Conservation (phyloP, 2,329 filamentous ascomycete species). For the Zymoseptoria tritici region DNA sequence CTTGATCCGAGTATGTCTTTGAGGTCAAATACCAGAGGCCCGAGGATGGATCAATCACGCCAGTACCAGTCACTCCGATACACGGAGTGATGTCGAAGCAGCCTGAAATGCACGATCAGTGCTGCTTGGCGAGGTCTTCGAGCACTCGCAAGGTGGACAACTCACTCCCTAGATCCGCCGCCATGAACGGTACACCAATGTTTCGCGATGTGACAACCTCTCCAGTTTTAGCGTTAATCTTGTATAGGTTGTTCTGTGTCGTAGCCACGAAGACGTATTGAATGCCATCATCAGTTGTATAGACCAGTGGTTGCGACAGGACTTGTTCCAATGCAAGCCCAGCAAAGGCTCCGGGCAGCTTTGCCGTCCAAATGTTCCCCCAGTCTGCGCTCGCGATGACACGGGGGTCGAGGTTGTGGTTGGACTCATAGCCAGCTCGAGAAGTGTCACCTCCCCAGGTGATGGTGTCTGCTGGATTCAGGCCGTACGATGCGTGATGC, state of each 20-base stretch:
- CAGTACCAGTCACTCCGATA: constrained; percentile 6
- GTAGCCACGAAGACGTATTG: constrained; percentile 9
- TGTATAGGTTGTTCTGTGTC: constrained; percentile 9
- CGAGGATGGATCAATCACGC: constrained; percentile 5
- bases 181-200: constrained; percentile 5
- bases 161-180: constrained; percentile 1
- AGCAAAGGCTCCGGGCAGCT: constrained; percentile 4
- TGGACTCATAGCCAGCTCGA: constrained; percentile 7
- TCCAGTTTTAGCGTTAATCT: constrained; percentile 7
- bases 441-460: constrained; percentile 7
- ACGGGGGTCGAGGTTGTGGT: constrained; percentile 2
- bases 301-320: constrained; percentile 5
- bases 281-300: constrained; percentile 3
- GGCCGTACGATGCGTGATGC: no score
- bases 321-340: constrained; percentile 4
- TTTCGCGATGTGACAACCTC: constrained; percentile 2
- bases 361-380: constrained; percentile 5
- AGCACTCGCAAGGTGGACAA: no score
- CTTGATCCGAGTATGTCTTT: constrained; percentile 4
- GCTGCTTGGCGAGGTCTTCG: no score
- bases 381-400: constrained; percentile 2
- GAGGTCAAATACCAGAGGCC: constrained; percentile 8
- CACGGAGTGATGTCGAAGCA: constrained; percentile 3
- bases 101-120: background rate
- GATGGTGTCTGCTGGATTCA: constrained; percentile 6